Base-by-base conservation (phyloP, 2,329 filamentous ascomycete genomes). In the Beauveria asiatica region DNA sequence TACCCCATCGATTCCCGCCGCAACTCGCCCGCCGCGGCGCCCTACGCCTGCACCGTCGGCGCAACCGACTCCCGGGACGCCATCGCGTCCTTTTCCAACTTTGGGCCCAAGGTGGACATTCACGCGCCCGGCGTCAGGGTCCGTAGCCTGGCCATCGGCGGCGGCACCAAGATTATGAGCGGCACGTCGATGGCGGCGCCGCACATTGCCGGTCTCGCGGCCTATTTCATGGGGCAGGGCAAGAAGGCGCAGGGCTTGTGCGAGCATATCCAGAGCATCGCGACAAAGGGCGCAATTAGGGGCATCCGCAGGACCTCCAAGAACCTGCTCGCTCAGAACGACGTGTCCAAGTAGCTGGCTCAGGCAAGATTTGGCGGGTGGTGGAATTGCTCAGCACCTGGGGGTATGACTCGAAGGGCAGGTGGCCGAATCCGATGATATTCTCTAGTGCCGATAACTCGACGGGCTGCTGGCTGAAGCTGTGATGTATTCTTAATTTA, bases 71-170 rank as follows among this genome's bases (percentile, higher is more conserved):
- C 60, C 21, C 65, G 62, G 59, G 75, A 79, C 64, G 63, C 66
- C 57, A 70, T 71, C 42, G 72, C 79, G 59, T 68, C 66, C 33
- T 80, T 75, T 71, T 80, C 78, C 68, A 83, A 82, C 74, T 82
- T 74, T 61, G 77, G 76, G 39, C 44, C 61, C 37, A 62, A 63
- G 9, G 67, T 79, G 45, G 73, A 78, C 57, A 65, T 80, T 41
- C 73, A 75, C 46, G 77, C 75, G 3, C 76, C 77, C 2, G 77
- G 76, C 55, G 70, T 70, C 5, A 62, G 63, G 25, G 69, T 80
- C 54, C 48, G 73, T 3, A 69, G 76, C 30, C 68, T 82, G 3
- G 82, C 74, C 74, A 74, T 74, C 57, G 72, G 74, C 57, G 64
- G 68, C 62, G 75, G 62, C 59, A 74, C 70, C 27, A 65, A 63